phyloP scores from a whole-genome alignment of 305 asterid genomes.

The Fraxinus angustifolia region DNA sequence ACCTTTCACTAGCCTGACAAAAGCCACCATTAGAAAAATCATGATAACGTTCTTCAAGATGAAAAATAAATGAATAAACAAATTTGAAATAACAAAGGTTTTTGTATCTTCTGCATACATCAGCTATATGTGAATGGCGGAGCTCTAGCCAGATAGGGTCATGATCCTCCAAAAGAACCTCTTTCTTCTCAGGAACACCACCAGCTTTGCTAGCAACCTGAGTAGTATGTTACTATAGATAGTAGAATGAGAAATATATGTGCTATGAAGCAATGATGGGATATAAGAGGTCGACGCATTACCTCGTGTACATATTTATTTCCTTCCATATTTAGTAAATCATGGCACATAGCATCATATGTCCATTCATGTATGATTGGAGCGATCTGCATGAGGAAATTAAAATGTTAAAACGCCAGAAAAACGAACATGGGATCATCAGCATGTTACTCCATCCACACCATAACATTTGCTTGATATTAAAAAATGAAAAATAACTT shows the following conservation, averaged over 20 bases:
- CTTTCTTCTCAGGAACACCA: constrained; percentile 83
- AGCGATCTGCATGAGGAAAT: constrained; percentile 59
- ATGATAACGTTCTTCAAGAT: constrained; percentile 5
- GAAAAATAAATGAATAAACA: constrained; percentile 6
- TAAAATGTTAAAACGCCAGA: constrained; percentile 16
- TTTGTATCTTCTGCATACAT: constrained; percentile 53
- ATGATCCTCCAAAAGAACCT: constrained; percentile 96
- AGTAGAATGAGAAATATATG: constrained; percentile 14
- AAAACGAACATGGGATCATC: constrained; percentile 11
- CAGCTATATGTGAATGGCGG: constrained; percentile 97
- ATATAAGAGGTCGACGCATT: constrained; percentile 22
- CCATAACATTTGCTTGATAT: not conserved
- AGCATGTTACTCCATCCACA: not conserved
- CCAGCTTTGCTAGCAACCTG: constrained; percentile 87
- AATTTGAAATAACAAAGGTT: not conserved
- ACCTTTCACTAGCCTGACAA: constrained; percentile 83
- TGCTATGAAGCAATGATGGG: constrained; percentile 10
- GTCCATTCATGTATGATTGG: constrained; percentile 99
- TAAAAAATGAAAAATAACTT: not conserved
- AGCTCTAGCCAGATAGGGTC: constrained; percentile 99
- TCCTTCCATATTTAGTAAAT: constrained; percentile 91
- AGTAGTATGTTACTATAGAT: constrained; percentile 23
- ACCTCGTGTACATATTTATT: constrained; percentile 97
- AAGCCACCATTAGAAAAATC: constrained; percentile 26
- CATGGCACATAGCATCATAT: constrained; percentile 99